Conservation (phyloP, 345 rosid genomes). For the Conringia planisiliqua region DNA sequence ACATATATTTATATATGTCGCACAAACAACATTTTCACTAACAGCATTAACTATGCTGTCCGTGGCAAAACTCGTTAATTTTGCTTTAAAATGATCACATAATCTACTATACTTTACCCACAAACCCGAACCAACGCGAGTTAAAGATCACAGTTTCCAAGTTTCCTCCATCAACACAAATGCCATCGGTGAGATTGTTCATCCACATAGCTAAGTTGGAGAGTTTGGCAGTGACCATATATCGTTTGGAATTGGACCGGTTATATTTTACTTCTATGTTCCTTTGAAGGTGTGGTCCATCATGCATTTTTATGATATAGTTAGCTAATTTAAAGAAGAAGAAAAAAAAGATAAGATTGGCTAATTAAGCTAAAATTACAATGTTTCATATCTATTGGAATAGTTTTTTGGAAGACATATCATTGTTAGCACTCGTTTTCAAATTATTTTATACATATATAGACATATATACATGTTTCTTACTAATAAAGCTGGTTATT, state of each 20-base stretch:
- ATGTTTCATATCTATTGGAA: not conserved
- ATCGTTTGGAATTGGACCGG: not conserved
- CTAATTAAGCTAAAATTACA: not conserved
- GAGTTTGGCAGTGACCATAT: not conserved
- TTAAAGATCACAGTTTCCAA: not conserved
- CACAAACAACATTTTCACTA: not conserved
- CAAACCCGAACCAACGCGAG: not conserved
- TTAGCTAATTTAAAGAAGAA: not conserved
- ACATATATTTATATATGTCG: too few species aligned
- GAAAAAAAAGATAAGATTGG: too few species aligned
- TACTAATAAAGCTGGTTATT: not conserved
- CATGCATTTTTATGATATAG: not conserved
- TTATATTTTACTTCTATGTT: not conserved
- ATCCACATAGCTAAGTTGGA: not conserved
- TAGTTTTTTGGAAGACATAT: not conserved
- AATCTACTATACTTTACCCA: not conserved
- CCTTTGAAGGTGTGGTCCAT: not conserved
- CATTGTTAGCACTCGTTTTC: not conserved
- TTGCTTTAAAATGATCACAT: not conserved
- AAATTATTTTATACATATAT: not conserved
- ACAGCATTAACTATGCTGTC: not conserved
- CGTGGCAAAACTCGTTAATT: not conserved
- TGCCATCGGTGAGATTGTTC: not conserved
- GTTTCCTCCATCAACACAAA: not conserved
- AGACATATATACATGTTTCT: not conserved